Base-by-base conservation (phyloP, 306 rosid genomes). In the Sicyos baderoa region DNA sequence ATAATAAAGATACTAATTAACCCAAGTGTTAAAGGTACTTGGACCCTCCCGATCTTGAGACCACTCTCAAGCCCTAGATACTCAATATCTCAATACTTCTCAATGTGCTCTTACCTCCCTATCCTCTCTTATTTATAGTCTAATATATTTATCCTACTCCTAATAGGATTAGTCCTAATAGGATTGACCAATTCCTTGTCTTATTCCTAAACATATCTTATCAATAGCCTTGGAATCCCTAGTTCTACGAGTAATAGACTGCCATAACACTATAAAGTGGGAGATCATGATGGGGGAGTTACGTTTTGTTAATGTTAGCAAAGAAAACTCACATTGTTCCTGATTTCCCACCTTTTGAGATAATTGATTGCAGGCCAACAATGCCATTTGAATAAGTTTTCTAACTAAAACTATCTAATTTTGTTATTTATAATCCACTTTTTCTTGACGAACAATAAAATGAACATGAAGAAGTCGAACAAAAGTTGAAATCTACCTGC, bases 401-500 rank as follows among this genome's bases (percentile, higher is more conserved):
- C 25, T 19, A 62, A 8, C 4, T 44, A 40, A 47, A 66, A 66
- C 54, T 17, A 18, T 64, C 21, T 19, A 66, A 12, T 47, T 45
- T 44, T 8, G 16, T 19, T 19, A 12, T 42, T 64, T 64, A 64
- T 64, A 10, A 6, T 44, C 70, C 35, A 29, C 35, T 17, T 64
- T 44, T 44, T 40, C 50, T 55, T 49, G 72, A 78, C 73, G 69
- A 59, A 23, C 17, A 63, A 72, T 50, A 52, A 74, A 50, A 78
- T 15, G 53, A 21, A 75, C 54, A 52, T 55, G 76, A 51, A 17
- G 1, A 72, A 52, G 21, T 74, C 68, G 35, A 40, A 59, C 70
- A 60, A 69, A 69, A 60, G 80, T 70, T 64, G 50, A 76, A 75
- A 74, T 60, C 74, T 75, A 93, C 98, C 96, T 83, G 91, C 51